Conservation (phyloP, 371 early-diverging fungal genomes). For the Actinomortierella wolfii region DNA sequence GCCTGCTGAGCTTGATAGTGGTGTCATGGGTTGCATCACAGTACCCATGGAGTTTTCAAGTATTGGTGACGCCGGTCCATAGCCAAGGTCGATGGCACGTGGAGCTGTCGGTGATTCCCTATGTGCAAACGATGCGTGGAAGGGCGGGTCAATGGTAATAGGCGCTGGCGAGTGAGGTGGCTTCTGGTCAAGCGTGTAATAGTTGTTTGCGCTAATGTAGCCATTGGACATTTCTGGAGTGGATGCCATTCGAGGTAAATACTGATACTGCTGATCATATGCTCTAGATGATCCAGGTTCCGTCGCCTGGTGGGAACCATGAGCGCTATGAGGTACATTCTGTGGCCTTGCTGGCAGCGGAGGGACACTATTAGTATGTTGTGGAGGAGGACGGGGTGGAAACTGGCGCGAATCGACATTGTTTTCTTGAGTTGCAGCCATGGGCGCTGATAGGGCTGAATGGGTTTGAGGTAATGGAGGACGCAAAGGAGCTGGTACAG, state of each 20-base stretch:
- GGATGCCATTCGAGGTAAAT: background rate
- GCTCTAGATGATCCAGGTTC: background rate
- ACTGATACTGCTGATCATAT: background rate
- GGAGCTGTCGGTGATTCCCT: conserved; percentile 25
- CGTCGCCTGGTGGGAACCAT: background rate
- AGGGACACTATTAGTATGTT: background rate
- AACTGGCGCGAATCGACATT: background rate
- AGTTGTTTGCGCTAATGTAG: background rate
- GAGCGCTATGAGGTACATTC: background rate
- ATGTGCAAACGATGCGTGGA: background rate
- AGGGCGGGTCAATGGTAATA: conserved; percentile 12
- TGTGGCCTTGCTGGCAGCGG: background rate
- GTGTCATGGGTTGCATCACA: too few species aligned
- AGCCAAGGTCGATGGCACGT: conserved; percentile 21
- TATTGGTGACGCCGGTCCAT: conserved; percentile 23
- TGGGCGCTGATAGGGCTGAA: too few species aligned
- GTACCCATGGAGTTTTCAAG: too few species aligned
- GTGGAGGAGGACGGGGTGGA: conserved; percentile 2
- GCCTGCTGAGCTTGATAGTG: too few species aligned
- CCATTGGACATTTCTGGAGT: background rate
- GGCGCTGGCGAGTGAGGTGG: background rate
- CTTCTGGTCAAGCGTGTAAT: conserved; percentile 16
- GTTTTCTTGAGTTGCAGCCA: too few species aligned
- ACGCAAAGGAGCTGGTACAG: too few species aligned
- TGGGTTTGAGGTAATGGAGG: too few species aligned